These are phyloP conservation scores for Dioscorea alata DNA, from an alignment of 106 monocot genomes.

Conservation along the genomic window DNA sequence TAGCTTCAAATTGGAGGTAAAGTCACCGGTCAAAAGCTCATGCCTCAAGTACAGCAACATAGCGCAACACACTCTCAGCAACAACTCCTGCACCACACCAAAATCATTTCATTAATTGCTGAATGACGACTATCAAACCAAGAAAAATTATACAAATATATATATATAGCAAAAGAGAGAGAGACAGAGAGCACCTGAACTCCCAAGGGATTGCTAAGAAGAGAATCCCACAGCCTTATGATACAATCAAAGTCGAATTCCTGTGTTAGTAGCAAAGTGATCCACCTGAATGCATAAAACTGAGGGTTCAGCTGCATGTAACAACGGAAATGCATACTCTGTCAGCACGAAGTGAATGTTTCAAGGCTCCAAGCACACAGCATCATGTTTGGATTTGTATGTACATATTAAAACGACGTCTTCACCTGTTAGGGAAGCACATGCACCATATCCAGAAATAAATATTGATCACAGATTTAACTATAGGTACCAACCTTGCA, in stretches of 20 bases:
- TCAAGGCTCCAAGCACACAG: too few relatives aligned
- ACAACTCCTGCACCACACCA: conserved; percentile 27
- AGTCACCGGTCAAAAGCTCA: conserved; percentile 35
- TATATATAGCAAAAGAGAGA: too few relatives aligned
- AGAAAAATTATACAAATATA: too few relatives aligned
- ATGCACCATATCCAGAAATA: too few relatives aligned
- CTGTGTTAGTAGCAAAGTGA: conserved; percentile 27
- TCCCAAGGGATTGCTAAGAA: conserved; percentile 25
- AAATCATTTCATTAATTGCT: neutral
- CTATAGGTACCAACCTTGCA: conserved; percentile 9
- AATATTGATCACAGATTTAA: too few relatives aligned
- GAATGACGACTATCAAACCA: too few relatives aligned
- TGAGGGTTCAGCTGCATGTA: conserved; percentile 20
- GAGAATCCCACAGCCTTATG: conserved; percentile 28
- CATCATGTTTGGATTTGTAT: too few relatives aligned
- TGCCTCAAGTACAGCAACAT: conserved; percentile 27
- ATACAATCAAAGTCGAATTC: conserved; percentile 20
- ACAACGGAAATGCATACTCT: too few relatives aligned
- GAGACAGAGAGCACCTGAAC: conserved; percentile 16
- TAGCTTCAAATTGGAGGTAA: conserved; percentile 30
- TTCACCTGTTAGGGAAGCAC: too few relatives aligned
- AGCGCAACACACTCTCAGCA: conserved; percentile 41
- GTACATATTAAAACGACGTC: too few relatives aligned
- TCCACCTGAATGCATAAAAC: conserved; percentile 40
- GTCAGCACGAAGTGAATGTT: too few relatives aligned